phyloP scores from a whole-genome alignment of 2,329 filamentous ascomycete species.

The Scleromitrula shiraiana region DNA sequence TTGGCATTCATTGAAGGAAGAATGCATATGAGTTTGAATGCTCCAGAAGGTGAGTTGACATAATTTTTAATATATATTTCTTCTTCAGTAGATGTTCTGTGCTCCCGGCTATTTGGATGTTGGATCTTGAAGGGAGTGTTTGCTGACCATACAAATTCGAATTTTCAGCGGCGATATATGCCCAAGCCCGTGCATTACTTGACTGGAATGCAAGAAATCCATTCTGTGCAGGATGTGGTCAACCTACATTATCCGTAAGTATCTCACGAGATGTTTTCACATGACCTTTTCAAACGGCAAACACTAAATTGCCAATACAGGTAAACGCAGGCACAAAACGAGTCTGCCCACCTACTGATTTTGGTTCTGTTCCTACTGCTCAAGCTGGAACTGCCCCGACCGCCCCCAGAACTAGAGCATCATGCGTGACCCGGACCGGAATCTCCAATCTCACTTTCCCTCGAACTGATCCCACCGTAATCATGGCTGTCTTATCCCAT shows the following conservation, averaged over 20 bases:
- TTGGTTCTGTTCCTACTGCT: conserved; percentile 31
- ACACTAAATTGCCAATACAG: not conserved
- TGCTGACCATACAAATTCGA: not conserved
- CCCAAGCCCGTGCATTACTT: conserved; percentile 76
- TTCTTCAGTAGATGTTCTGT: too few species aligned
- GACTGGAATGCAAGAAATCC: conserved; percentile 94
- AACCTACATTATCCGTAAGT: conserved; percentile 63
- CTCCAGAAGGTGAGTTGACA: conserved; percentile 39
- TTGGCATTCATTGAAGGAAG: conserved; percentile 60
- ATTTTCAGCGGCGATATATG: conserved; percentile 71
- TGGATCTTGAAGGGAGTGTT: not conserved
- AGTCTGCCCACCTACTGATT: conserved; percentile 65
- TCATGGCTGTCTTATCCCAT: conserved; percentile 81
- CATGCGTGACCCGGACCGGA: conserved; percentile 75
- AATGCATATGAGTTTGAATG: conserved; percentile 40
- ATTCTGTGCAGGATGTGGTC: conserved; percentile 85
- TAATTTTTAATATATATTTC: not conserved
- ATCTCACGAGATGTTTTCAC: not conserved
- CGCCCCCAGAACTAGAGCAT: conserved; percentile 46
- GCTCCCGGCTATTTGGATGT: not conserved
- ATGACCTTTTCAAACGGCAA: not conserved
- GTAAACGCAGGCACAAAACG: conserved; percentile 71
- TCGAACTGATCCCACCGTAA: conserved; percentile 78
- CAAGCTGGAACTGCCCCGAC: conserved; percentile 34
- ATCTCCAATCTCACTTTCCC: conserved; percentile 90